Conservation (phyloP, 305 asterid species). For the Solanum hybrid region DNA sequence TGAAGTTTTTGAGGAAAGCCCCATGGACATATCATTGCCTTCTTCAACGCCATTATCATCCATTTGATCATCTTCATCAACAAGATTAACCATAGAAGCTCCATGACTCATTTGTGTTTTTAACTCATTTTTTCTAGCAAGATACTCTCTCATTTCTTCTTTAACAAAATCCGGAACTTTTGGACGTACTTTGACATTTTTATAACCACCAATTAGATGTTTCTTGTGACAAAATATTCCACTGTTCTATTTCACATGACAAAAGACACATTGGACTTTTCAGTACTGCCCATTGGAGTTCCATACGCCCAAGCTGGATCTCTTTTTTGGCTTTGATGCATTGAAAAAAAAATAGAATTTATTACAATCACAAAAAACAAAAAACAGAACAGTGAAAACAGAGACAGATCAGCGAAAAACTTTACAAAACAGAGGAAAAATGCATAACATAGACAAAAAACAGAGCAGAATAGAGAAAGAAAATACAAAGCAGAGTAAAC, state of each 20-base stretch:
- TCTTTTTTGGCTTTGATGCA: neutral
- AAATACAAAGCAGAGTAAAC: neutral
- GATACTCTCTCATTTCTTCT: neutral
- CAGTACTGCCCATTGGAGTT: neutral
- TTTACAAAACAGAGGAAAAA: neutral
- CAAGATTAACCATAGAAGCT: neutral
- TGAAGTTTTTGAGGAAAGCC: neutral
- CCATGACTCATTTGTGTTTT: neutral
- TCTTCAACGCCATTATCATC: neutral
- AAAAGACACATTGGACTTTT: neutral
- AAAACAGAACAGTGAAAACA: neutral
- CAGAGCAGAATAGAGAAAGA: neutral
- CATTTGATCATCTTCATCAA: neutral
- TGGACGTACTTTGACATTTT: neutral
- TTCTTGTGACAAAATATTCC: neutral
- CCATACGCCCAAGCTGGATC: neutral
- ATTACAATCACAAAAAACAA: neutral
- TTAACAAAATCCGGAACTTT: neutral
- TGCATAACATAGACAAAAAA: neutral
- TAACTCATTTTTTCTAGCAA: neutral
- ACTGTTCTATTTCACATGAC: neutral
- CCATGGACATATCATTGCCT: neutral
- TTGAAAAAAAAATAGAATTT: neutral
- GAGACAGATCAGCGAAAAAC: neutral
- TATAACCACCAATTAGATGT: neutral